Evolutionary conservation across 768 basidiomycete species (phyloP), one percentile per base, ranked within the genome.

Genomic region (Pilatotrama ljubarskyi): DNA sequence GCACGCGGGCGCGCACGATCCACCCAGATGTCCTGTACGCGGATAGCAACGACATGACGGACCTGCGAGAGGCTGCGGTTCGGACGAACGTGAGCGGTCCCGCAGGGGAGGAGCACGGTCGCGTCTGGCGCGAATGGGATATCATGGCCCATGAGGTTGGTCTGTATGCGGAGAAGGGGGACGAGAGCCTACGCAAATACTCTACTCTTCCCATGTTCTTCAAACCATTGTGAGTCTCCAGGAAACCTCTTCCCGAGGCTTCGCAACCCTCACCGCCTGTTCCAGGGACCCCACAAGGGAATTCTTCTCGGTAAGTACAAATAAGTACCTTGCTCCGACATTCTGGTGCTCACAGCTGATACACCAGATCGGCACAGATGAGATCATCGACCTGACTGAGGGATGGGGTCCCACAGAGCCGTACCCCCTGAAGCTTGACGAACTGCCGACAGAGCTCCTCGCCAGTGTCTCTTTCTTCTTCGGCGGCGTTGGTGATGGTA

Each of bases 401-500:
- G 56, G 51, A 13, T 61, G 61, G 61, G 55, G 36, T 11, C 17
- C 35, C 0, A n/a, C 18, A 2, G 36, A 57, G 14, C 13, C 14
- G 1, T 17, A 56, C 37, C 63, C 63, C n/a, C 32, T 66, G 5
- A 49, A 44, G 1, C 8, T 58, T 7, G 38, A 52, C 14, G 24
- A 26, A 14, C 42, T 62, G 2, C 42, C 61, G 2, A 14, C 8
- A 0, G 53, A 56, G 1, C 38, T 41, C 15, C 22, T 64, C 8
- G 46, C 56, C 25, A 13, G 62, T 1, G 15, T 68, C 13, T 36
- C 59, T 8, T 64, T 68, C 25, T 43, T 66, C 4, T 60, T 64
- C 38, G 66, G 61, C 36, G 66, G 62, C 14, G 64, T 68, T 13
- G 66, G 66, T 13, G 64, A 68, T 26, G 66, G 66, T 68, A 50